Evolutionary conservation across 129 eudicot species (phyloP), one percentile per base, ranked within the genome.

Genomic region (Centaurea solstitialis): DNA sequence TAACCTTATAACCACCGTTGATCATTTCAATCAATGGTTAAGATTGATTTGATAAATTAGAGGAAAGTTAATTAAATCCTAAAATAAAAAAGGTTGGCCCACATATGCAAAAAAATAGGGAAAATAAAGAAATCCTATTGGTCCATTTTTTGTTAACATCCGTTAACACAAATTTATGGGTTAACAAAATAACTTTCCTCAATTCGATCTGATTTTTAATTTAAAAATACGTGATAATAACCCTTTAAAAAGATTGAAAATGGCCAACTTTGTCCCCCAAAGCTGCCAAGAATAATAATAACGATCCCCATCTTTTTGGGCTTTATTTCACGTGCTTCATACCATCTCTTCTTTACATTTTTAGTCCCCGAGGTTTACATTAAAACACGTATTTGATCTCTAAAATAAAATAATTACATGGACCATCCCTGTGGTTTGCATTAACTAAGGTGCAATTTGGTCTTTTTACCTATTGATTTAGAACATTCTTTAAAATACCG

Each of bases 291-390:
- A 74, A 74, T 74, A 15, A 74, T 40, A 50, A 50, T 53, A 12
- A 53, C 4, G 2, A 64, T 70, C 47, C 4, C n/a, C n/a, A 38
- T 72, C 65, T 40, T 72, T 47, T 59, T 59, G 20, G 11, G 72
- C 73, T 17, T 22, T 70, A 26, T 59, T 15, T 24, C 83, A 80
- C 66, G 78, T 80, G 83, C 73, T 72, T 38, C 38, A 61, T 70
- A 69, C 71, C 37, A 47, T 40, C 65, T 24, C 11, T 77, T 24
- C 7, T 57, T 57, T 57, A 57, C 65, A 57, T 3, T n/a, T 57
- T n/a, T 57, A n/a, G 21, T 53, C 21, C 64, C 8, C 13, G 5
- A 5, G 64, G 64, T 15, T 53, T 53, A 53, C 21, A 17, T 53
- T 13, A 53, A 4, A 53, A 4, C 2, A 57, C 9, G 3, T 0